Evolutionary conservation across 106 monocot species (phyloP).

Genomic region (Triglochin maritima): DNA sequence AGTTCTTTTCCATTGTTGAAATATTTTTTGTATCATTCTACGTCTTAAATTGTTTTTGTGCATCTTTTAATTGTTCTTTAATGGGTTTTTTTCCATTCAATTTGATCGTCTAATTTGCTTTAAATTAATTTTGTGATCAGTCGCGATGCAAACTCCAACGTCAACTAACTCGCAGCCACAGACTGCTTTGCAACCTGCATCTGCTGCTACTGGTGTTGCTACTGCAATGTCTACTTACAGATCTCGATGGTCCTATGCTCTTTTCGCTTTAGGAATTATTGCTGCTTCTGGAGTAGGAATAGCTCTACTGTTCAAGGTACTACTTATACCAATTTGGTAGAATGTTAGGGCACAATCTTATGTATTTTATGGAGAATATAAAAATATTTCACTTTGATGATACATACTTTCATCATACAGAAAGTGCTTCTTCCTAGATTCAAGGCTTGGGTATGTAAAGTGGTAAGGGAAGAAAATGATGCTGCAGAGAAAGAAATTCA

Average conservation of each 20-base stretch:
- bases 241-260: conserved; percentile 58
- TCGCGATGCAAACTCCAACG: conserved; percentile 25
- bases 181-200: conserved; percentile 25
- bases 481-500: conserved; percentile 26
- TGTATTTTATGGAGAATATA: no score
- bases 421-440: conserved; percentile 61
- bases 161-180: conserved; percentile 27
- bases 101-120: no score
- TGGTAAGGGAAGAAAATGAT: conserved; percentile 50
- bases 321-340: no score
- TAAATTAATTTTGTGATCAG: not conserved
- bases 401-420: conserved; percentile 18
- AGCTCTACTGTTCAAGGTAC: conserved; percentile 76
- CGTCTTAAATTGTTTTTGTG: not conserved
- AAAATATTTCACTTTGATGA: no score
- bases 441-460: conserved; percentile 72
- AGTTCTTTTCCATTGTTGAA: no score
- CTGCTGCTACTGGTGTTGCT: conserved; percentile 18
- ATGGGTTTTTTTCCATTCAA: no score
- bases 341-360: no score
- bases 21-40: not conserved
- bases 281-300: conserved; percentile 79
- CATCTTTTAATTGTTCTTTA: no score
- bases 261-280: conserved; percentile 58
- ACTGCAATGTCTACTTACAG: conserved; percentile 22